Base-by-base conservation (phyloP, 1,284 basidiomycete genomes). In the Laetiporus sulphureus region DNA sequence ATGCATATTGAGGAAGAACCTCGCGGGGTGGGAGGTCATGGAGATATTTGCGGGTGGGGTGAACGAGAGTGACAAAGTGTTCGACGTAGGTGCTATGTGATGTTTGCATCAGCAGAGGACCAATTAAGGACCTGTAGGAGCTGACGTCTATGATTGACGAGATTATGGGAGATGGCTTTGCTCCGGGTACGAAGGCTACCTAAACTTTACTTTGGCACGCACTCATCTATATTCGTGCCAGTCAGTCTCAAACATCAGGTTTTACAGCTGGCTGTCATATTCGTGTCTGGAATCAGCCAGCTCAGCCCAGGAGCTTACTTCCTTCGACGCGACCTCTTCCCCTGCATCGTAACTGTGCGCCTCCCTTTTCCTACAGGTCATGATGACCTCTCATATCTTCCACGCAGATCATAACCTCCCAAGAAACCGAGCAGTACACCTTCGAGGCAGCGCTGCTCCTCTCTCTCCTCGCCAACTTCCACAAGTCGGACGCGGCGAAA, bases 291-390 rank as follows among this genome's bases (percentile, higher is more conserved):
- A 5, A 65, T 81, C 37, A 67, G 63, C 30, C 78, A 83, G 47
- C 65, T 79, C 12, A 84, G 80, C 50, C 76, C 78, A 1, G 79
- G 78, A 10, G 81, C 80, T 5, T 83, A 83, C 54, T 76, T 83
- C 37, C 66, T 83, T 11, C 71, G 76, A 11, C 63, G 63, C 33
- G 74, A 83, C 53, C 60, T 83, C 18, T 81, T 76, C 49, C 70
- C 77, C 3, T 65, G 71, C 1, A 67, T 82, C 15, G 58, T 63
- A 11, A 61, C 64, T 18, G 79, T 76, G 40, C 32, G 72, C 60
- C 19, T 23, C 29, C 7, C 24, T 20, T 13, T 18, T 13, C 21
- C 19, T 13, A 21, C 11, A 12, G 5, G 30, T 8, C 5, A 10
- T 15, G 13, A 13, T 13, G 8, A 23, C 12, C 11, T 12, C 12